These are phyloP conservation scores for Epichloe amarillans DNA, from an alignment of 2,329 filamentous ascomycete genomes.

Conservation along the genomic window DNA sequence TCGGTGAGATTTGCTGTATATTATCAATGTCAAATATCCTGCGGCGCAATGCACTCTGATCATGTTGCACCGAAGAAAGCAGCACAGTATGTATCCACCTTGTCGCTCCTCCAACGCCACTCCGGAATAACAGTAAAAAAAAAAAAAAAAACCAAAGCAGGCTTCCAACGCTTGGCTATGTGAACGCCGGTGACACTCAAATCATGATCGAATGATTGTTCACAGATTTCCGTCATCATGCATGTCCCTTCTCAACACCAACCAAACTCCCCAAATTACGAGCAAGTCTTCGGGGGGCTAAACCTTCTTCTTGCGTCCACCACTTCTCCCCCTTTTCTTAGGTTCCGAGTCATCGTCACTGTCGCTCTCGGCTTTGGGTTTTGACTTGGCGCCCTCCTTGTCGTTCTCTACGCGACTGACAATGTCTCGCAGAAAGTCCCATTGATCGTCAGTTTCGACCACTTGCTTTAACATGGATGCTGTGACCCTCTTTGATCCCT, in stretches of 20 bases:
- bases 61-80: background rate
- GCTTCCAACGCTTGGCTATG: slow-evolving; percentile 11
- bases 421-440: slow-evolving; percentile 88
- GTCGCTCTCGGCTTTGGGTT: slow-evolving; percentile 37
- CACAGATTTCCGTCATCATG: background rate
- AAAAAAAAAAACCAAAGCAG: background rate
- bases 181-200: slow-evolving; percentile 12
- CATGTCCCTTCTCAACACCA: background rate
- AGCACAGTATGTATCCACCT: background rate
- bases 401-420: slow-evolving; percentile 65
- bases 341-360: slow-evolving; percentile 37
- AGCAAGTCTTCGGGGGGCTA: slow-evolving; percentile 5
- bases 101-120: slow-evolving; percentile 13
- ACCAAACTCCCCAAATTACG: background rate
- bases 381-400: slow-evolving; percentile 29
- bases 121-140: slow-evolving; percentile 3
- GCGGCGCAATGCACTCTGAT: background rate
- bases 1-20: no score
- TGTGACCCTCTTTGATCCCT: slow-evolving; percentile 79
- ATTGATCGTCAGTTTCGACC: slow-evolving; percentile 76
- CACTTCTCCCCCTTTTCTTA: slow-evolving; percentile 33
- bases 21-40: background rate
- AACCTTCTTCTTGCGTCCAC: slow-evolving; percentile 36
- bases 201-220: background rate
- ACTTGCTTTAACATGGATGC: slow-evolving; percentile 86